A percentile compares a stretch with the other conserved stretches of the same genome.
Evolutionary conservation across 2,329 filamentous ascomycete genomes (phyloP).

Genomic region (Xylaria sp.): DNA sequence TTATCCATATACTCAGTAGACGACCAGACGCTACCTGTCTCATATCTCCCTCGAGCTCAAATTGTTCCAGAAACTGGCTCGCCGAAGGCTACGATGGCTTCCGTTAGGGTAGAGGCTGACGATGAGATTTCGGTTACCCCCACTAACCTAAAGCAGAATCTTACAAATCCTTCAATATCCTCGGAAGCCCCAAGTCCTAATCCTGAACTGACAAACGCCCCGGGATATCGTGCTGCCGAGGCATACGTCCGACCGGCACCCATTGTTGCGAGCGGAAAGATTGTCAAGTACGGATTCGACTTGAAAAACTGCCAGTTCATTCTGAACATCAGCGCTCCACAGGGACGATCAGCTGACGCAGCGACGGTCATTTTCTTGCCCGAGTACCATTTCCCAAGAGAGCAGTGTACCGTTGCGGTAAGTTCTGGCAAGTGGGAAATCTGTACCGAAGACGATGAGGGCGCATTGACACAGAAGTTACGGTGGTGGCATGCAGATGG

Average conservation of each 20-base stretch:
- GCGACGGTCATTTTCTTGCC: conserved; percentile 89
- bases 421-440: conserved; percentile 93
- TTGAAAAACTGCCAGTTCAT: conserved; percentile 81
- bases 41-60: conserved; percentile 59
- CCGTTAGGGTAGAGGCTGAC: conserved; percentile 56
- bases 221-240: conserved; percentile 89
- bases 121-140: conserved; percentile 74
- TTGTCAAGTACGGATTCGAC: conserved; percentile 82
- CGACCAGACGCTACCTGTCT: conserved; percentile 72
- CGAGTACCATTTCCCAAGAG: conserved; percentile 89
- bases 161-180: conserved; percentile 75
- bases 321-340: conserved; percentile 73
- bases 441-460: conserved; percentile 75
- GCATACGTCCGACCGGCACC: conserved; percentile 91
- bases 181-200: conserved; percentile 64
- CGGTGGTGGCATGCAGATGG: conserved; percentile 95
- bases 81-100: conserved; percentile 52
- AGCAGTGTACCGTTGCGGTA: conserved; percentile 76
- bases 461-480: conserved; percentile 77
- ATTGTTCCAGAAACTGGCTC: conserved; percentile 61
- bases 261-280: conserved; percentile 76
- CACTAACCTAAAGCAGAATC: conserved; percentile 76
- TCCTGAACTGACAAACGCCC: conserved; percentile 69
- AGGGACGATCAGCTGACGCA: conserved; percentile 67
- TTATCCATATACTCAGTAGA: conserved; percentile 89